Evolutionary conservation across 2,329 filamentous ascomycete genomes (phyloP).

Genomic region (Penicillium sp.): DNA sequence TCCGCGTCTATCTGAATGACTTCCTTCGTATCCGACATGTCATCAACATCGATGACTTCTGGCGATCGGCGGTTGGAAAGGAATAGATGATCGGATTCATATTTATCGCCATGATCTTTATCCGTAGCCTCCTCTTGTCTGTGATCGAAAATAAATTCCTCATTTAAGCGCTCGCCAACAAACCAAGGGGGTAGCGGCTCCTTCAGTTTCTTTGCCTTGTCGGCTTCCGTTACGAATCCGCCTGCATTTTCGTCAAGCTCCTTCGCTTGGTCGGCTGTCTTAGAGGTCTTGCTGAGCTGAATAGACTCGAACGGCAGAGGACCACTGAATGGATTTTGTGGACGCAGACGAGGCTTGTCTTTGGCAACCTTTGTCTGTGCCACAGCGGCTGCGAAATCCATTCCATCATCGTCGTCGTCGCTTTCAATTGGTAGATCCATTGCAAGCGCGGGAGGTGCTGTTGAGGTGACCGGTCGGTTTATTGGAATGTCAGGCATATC

Average conservation of each 20-base stretch:
- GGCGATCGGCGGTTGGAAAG: slow-evolving; percentile 37
- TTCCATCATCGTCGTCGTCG: slow-evolving; percentile 75
- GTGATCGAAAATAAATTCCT: slow-evolving; percentile 37
- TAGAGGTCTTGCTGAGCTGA: slow-evolving; percentile 66
- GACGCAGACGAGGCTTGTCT: slow-evolving; percentile 34
- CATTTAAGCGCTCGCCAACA: slow-evolving; percentile 37
- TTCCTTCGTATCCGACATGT: slow-evolving; percentile 30
- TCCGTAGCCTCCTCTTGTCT: slow-evolving; percentile 2
- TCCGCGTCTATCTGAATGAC: slow-evolving; percentile 37
- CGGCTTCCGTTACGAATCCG: slow-evolving; percentile 64
- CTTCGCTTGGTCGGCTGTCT: slow-evolving; percentile 50
- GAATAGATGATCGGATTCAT: slow-evolving; percentile 30
- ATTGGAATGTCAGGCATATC: slow-evolving; percentile 39
- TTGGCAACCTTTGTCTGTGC: slow-evolving; percentile 70
- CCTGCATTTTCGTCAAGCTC: slow-evolving; percentile 61
- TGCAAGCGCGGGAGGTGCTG: slow-evolving; percentile 24
- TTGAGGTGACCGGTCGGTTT: slow-evolving; percentile 54
- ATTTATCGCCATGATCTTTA: slow-evolving; percentile 22
- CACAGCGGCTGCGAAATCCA: slow-evolving; percentile 78
- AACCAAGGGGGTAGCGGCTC: slow-evolving; percentile 54
- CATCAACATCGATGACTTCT: slow-evolving; percentile 47
- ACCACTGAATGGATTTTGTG: slow-evolving; percentile 68
- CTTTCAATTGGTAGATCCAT: slow-evolving; percentile 52
- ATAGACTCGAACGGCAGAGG: slow-evolving; percentile 87
- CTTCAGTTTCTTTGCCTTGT: slow-evolving; percentile 33